Base-by-base conservation (phyloP, 768 basidiomycete species). In the Tephrocybe rancida region DNA sequence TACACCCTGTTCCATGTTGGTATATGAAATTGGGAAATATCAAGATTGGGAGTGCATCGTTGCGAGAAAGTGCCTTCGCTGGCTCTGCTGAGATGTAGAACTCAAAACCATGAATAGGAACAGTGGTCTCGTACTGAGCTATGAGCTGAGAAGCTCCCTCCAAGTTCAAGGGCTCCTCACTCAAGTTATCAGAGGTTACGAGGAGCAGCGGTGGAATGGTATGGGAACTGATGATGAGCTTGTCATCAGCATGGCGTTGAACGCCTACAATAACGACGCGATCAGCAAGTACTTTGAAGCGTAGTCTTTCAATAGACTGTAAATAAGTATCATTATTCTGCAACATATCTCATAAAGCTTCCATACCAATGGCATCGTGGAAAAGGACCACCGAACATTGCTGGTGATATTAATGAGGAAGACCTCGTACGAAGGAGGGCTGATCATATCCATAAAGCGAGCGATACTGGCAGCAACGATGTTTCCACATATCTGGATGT, bases 251-350 rank as follows among this genome's bases (percentile, higher is more conserved):
- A 44, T 61, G 50, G 10, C 65, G 54, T 50, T 65, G 60, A 3
- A 68, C 49, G 18, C 72, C 73, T 2, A 71, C 56, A 22, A 76
- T 54, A 26, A 71, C 59, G 14, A 77, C 57, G 34, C 64, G 67
- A 10, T 63, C 58, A 3, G 61, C 56, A 45, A 61, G 66, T 30
- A 77, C 50, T 39, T 66, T 65, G 34, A 74, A 65, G 42, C 69
- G 70, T 6, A 75, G 41, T 50, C 69, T 64, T 19, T 66, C 61
- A 22, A 74, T 65, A 19, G 62, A 57, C 73, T 74, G 45, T 13
- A 47, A 4, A 51, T 41, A 22, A 47, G n/a, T 26, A 32, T 19
- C 24, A 44, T 19, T 44, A 70, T 64, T 5, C 62, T 53, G 63
- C 69, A 44, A 3, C 19, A 26, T 55, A 41, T 27, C 14, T 32